Evolutionary conservation across 2,329 filamentous ascomycete genomes (phyloP).

Genomic region (Colletotrichum trifolii): DNA sequence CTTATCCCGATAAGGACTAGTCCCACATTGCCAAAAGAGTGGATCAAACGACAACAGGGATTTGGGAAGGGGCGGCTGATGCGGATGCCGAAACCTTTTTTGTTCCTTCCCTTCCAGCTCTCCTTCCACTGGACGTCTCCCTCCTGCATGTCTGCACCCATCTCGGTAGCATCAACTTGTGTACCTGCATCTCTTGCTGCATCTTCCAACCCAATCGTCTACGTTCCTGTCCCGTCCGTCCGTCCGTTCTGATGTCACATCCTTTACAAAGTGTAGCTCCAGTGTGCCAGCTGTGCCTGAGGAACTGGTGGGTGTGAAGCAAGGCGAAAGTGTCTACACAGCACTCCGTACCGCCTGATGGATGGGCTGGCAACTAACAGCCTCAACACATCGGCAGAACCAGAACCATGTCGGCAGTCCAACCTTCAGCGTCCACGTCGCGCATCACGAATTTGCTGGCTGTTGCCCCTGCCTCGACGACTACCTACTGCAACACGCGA

Average conservation of each 20-base stretch:
- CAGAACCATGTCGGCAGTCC: too few species aligned
- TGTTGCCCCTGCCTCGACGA: background rate
- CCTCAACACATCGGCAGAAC: slow-evolving; percentile 19
- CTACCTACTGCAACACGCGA: background rate
- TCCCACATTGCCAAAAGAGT: slow-evolving; percentile 15
- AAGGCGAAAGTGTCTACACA: background rate
- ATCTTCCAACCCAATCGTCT: background rate
- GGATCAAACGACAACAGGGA: slow-evolving; percentile 37
- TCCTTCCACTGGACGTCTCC: background rate
- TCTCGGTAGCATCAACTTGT: too few species aligned
- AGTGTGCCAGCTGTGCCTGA: slow-evolving; percentile 10
- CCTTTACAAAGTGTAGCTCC: background rate
- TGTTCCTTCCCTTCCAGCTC: slow-evolving; percentile 6
- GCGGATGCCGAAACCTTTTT: slow-evolving; percentile 36
- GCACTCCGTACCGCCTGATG: too few species aligned
- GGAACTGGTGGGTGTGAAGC: slow-evolving; percentile 22
- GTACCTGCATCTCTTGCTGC: background rate
- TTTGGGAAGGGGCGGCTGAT: slow-evolving; percentile 33
- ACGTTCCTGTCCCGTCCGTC: background rate
- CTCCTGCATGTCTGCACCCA: too few species aligned
- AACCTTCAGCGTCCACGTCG: slow-evolving; percentile 1
- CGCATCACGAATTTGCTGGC: background rate
- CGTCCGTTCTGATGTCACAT: slow-evolving; percentile 20
- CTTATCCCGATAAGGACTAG: slow-evolving; percentile 16
- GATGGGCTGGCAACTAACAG: slow-evolving; percentile 4